Percentiles rank a stretch among this genome's conserved stretches.
phyloP scores from a whole-genome alignment of 2,329 filamentous ascomycete species.

The Aureobasidium pullulans region DNA sequence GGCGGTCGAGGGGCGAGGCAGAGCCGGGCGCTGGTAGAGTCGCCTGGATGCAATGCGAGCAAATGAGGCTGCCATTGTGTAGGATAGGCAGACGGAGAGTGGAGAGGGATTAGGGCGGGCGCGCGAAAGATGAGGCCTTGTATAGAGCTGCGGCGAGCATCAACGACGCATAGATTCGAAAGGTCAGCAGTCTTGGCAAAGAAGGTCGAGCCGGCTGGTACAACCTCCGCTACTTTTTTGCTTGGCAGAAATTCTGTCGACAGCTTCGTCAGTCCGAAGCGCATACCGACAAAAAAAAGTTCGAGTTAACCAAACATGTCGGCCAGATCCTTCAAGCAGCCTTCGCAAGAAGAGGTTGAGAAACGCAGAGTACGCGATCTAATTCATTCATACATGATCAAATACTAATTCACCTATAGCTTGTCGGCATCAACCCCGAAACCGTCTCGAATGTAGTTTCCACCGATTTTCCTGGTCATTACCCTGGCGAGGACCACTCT shows the following conservation, averaged over 20 bases:
- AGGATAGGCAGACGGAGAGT: conserved; percentile 7
- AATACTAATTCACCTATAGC: conserved; percentile 32
- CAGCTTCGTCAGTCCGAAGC: neutral
- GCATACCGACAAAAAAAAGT: neutral
- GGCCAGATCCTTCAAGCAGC: conserved; percentile 11
- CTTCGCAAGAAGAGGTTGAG: conserved; percentile 47
- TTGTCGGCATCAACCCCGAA: conserved; percentile 80
- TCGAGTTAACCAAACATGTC: conserved; percentile 3
- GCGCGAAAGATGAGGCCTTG: neutral
- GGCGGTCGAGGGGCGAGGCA: conserved; percentile 30
- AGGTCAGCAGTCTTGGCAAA: neutral
- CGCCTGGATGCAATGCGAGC: conserved; percentile 66
- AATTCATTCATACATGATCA: neutral
- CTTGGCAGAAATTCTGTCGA: conserved; percentile 6
- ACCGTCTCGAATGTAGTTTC: conserved; percentile 84
- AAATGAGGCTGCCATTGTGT: conserved; percentile 59
- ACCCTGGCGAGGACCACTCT: conserved; percentile 75
- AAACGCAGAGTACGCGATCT: conserved; percentile 38
- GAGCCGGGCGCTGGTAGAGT: conserved; percentile 51
- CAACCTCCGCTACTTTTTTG: neutral
- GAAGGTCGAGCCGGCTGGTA: too few relatives aligned
- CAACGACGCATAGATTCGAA: conserved; percentile 1
- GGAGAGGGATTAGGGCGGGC: conserved; percentile 14
- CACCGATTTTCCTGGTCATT: conserved; percentile 87
- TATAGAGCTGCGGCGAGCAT: conserved; percentile 3